Evolutionary conservation across 768 basidiomycete species (phyloP), one percentile per base, ranked within the genome.

Genomic region (Amylocystis lapponica): DNA sequence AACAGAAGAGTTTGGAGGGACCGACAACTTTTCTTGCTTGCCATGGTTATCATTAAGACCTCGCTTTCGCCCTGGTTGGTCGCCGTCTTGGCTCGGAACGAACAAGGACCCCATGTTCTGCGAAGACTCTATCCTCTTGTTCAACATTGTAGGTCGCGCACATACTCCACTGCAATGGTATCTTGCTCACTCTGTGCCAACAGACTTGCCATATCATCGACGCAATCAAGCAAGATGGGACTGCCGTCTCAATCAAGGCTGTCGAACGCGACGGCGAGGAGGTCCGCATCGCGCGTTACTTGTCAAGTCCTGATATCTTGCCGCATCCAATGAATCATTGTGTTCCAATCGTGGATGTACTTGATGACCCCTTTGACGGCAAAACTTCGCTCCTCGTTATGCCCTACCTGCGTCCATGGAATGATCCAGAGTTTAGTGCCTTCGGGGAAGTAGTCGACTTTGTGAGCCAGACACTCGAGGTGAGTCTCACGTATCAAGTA

Each of bases 341-440:
- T 19, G 56, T 57, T 2, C 53, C 49, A 1, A 26, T 62, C 3
- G 19, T 54, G 10, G 53, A 60, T 5, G 34, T 51, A 2, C 32
- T 60, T 3, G 22, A 39, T 1, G 55, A 58, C 30, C 50, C 53
- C 4, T 39, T 47, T 3, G 44, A 53, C 4, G 11, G 25, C 5
- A 22, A 19, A 8, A 36, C 21, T 11, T 31, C 34, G 0, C 42
- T 53, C 13, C 39, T 62, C 33, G 53, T 64, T 8, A 61, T 59
- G 48, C 47, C 61, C 2, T 50, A 51, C 12, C 40, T 64, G 7
- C 51, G 60, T 13, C 53, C 47, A 2, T 55, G 51, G 34, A 43
- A 64, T 36, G 32, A 60, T 23, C 63, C 63, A 0, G 45, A 32
- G 0, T 52, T 64, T 17, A 26, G 34, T 3, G 52, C 46, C 4